Base-by-base conservation (phyloP, 23 red algal species). In the Agarophyton chilense region DNA sequence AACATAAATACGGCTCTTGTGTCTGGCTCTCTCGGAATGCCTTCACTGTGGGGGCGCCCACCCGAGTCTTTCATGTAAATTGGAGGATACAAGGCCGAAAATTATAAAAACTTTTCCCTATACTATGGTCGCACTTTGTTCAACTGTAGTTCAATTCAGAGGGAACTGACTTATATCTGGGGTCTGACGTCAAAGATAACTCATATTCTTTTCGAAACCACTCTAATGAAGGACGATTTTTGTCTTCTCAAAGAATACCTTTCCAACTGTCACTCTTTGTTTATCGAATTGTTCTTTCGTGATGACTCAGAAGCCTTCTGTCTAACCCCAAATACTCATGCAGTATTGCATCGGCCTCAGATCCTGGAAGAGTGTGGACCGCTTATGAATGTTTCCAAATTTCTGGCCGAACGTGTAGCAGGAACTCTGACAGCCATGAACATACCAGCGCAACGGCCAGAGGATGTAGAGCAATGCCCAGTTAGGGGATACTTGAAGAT, bases 21-120 rank as follows among this genome's bases (percentile, higher is more conserved):
- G n/a, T 18, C 9, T 3, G 39, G 71, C 2, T 49, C 13, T 13
- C 4, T 10, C 17, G 71, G 71, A 25, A 77, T 77, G 10, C 71
- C 71, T 33, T 33, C 71, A 7, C 10, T 34, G 14, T 77, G 71
- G 71, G 71, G 71, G 2, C 2, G 71, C 10, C 71, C 71, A 17
- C 71, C 71, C 7, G 49, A 49, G 24, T 52, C 43, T 33, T 77
- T 77, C 18, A 24, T 10, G 22, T 52, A 77, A 4, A 49, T 77
- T 34, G 49, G 22, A 2, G 43, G 4, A 28, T 77, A 28, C 49
- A 49, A 53, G 25, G 71, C 71, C 4, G 71, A 77, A 50, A 41
- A 77, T n/a, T 77, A 52, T n/a, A 50, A 35, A 34, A 77, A 77
- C 71, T 77, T 77, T n/a, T 35, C 43, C 4, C 71, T 77, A 9